These are phyloP conservation scores for Vigna hirtella DNA, from an alignment of 306 rosid species.

Conservation along the genomic window DNA sequence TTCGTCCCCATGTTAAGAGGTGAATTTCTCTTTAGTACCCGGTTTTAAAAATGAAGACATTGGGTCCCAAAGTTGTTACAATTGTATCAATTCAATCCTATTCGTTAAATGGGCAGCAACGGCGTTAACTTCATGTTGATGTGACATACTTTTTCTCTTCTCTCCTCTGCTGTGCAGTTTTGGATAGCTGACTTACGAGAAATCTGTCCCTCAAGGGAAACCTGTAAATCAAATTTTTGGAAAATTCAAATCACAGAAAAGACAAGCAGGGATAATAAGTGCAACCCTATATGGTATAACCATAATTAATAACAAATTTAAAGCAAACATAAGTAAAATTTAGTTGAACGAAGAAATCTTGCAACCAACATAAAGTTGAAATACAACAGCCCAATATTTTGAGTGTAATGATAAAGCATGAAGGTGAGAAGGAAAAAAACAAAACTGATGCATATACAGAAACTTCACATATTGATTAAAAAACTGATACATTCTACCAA, in stretches of 20 bases:
- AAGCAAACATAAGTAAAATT: neutral
- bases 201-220: slow-evolving; percentile 89
- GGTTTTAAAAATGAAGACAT: too few relatives aligned
- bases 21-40: too few relatives aligned
- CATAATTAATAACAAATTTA: slow-evolving; percentile 30
- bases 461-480: slow-evolving; percentile 15
- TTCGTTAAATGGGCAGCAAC: too few relatives aligned
- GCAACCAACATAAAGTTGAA: slow-evolving; percentile 6
- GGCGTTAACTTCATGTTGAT: too few relatives aligned
- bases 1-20: too few relatives aligned
- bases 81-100: too few relatives aligned
- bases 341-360: neutral
- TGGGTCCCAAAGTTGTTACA: too few relatives aligned
- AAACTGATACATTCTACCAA: neutral
- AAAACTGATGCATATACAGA: slow-evolving; percentile 15
- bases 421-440: neutral
- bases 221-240: slow-evolving; percentile 50
- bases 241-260: slow-evolving; percentile 31
- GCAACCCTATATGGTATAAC: neutral
- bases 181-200: slow-evolving; percentile 80
- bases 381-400: slow-evolving; percentile 7
- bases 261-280: slow-evolving; percentile 23
- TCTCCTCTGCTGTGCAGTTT: neutral
- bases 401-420: neutral
- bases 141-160: too few relatives aligned